Evolutionary conservation across 176 grass and related monocot species (phyloP).

Genomic region (Rhynchospora pubera): DNA sequence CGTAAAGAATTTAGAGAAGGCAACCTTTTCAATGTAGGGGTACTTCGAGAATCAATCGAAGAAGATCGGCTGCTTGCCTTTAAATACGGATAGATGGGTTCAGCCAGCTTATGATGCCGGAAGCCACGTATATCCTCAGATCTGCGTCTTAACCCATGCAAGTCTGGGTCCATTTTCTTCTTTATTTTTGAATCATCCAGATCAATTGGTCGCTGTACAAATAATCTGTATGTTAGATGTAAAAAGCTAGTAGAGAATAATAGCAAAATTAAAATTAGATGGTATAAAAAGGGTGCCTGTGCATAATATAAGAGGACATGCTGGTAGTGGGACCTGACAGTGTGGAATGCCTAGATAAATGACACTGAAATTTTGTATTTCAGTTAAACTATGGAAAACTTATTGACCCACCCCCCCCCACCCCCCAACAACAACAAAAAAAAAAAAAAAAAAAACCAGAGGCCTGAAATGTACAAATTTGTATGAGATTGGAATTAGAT

Average conservation of each 20-base stretch:
- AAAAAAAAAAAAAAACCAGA: too few relatives aligned
- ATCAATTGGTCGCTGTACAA: conserved; percentile 6
- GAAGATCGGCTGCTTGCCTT: conserved; percentile 4
- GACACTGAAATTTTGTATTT: not conserved
- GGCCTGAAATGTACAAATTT: not conserved
- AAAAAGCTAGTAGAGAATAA: not conserved
- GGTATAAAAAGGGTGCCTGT: not conserved
- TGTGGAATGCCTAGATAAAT: not conserved
- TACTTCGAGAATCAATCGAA: conserved; percentile 9
- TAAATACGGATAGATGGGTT: not conserved
- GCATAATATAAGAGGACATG: not conserved
- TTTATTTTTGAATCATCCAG: conserved; percentile 11
- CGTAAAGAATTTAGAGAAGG: conserved; percentile 10
- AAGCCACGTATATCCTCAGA: not conserved
- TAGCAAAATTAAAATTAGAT: not conserved
- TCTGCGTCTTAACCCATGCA: not conserved
- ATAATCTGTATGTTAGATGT: not conserved
- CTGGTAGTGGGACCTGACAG: not conserved
- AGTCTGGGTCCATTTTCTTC: conserved; percentile 15
- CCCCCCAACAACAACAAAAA: too few relatives aligned
- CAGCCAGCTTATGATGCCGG: not conserved
- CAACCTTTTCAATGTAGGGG: conserved; percentile 2
- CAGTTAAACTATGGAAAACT: not conserved
- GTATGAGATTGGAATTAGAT: not conserved
- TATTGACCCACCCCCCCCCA: not conserved